phyloP scores from a whole-genome alignment of 441 rosid genomes.

The Syzygium malaccense region DNA sequence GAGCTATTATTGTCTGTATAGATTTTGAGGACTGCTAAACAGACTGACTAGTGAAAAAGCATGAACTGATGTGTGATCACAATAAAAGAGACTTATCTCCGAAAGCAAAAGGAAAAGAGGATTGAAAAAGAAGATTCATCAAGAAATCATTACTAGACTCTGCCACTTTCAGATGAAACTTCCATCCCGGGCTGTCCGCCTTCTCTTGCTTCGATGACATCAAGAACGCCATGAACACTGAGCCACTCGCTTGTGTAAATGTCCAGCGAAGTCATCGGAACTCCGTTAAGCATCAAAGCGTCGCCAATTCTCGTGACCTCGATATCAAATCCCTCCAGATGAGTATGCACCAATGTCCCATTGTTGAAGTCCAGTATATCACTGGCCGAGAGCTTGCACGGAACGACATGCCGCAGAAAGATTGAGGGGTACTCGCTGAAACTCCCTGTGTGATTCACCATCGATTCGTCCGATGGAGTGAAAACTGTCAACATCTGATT shows the following conservation, averaged over 20 bases:
- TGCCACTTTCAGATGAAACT: neutral
- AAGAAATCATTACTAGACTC: neutral
- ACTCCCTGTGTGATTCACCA: neutral
- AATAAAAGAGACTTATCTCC: neutral
- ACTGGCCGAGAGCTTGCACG: slow-evolving; percentile 15
- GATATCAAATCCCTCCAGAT: slow-evolving; percentile 17
- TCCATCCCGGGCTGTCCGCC: neutral
- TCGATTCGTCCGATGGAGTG: slow-evolving; percentile 19
- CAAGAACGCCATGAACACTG: slow-evolving; percentile 24
- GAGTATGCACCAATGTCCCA: slow-evolving; percentile 9
- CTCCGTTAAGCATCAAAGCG: slow-evolving; percentile 12
- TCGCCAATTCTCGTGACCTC: neutral
- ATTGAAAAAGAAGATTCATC: neutral
- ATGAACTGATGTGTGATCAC: neutral
- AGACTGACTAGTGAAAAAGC: neutral
- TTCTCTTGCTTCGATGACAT: neutral
- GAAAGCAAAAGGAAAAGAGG: neutral
- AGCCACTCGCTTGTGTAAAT: slow-evolving; percentile 23
- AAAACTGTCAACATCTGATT: slow-evolving; percentile 19
- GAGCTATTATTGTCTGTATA: neutral
- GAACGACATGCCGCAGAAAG: slow-evolving; percentile 25
- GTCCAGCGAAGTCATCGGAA: neutral
- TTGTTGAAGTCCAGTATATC: slow-evolving; percentile 9
- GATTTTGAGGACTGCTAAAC: neutral
- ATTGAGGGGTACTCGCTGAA: slow-evolving; percentile 3